Evolutionary conservation across 129 eudicot species (phyloP), one percentile per base, ranked within the genome.

Genomic region (Flaveria linearis): DNA sequence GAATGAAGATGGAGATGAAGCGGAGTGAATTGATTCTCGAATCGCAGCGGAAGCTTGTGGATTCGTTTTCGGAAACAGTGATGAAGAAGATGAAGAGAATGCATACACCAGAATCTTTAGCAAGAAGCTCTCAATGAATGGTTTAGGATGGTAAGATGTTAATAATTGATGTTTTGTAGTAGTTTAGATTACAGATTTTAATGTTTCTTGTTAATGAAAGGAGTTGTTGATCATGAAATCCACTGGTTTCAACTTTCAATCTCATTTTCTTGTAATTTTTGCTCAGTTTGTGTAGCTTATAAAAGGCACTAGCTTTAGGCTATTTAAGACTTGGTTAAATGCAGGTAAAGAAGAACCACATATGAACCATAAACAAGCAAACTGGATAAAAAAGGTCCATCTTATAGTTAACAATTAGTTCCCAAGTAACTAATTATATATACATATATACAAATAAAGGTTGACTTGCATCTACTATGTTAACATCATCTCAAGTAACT

Each of bases 1-100:
- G 96, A 50, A 91, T 94, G 99, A 94, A 94, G 56, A 87, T 85
- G 97, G 99, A 94, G 82, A 78, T 94, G 90, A 91, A 89, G 80
- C 85, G 88, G 64, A 91, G 92, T 0, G 89, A 91, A 69, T 91
- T 94, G 96, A 84, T 94, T 9, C 89, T 94, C 1, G 98, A 94
- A 39, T 86, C 96, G 0, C 99, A 91, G 70, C 96, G 87, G 77
- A 81, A 70, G 73, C 76, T 94, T 52, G 82, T 86, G 53, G 96
- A 91, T 52, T 88, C 94, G 0, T 85, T 87, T 52, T 71, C 88
- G 7, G 72, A 88, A 55, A 86, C 84, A 2, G 49, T 90, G 10
- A 46, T 71, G 33, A 91, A 84, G 86, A 91, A 83, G 85, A 47
- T 47, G 18, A 90, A 80, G 84, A 81, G 83, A 69, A 83, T 80